Base-by-base conservation (phyloP, 2,329 filamentous ascomycete species). In the Alternaria burnsii region DNA sequence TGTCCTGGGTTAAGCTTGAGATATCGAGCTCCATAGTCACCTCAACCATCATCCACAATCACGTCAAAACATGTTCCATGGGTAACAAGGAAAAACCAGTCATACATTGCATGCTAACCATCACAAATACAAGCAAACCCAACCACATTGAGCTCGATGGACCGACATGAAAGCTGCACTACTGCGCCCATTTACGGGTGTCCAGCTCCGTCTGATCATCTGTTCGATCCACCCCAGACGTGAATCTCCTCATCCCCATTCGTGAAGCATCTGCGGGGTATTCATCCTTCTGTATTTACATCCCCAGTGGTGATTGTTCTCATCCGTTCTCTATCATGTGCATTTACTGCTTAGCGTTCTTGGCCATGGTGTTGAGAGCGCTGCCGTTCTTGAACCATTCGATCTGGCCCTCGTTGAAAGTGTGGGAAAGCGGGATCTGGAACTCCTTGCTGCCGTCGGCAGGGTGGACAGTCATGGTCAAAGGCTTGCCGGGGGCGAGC, bases 331-430 rank as follows among this genome's bases (percentile, higher is more conserved):
- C 32, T 47, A 32, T 51, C 34, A 6, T 48, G 24, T 26, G 40
- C 56, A 63, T 69, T 59, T 74, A 75, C 54, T 68, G 62, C 62
- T 74, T 72, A n/a, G 61, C 56, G 32, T 73, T 63, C 89, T 95
- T 96, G 71, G 94, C 94, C 94, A 99, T 99, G 74, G 94, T 97
- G 89, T 99, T 99, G 70, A 99, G 87, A 57, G 95, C 95, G 77
- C 90, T 94, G 71, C 95, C 95, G 81, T 98, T 96, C 87, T 93
- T 94, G 88, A 99, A 99, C 95, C 95, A 99, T 84, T 97, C 91
- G 66, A 99, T 91, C 86, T 99, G 95, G 72, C 91, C 89, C 80
- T 93, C 93, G 87, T 99, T 99, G 90, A 97, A 99, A 69, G 95
- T 99, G 85, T 99, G 95, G 71, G 87, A 87, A 73, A 99, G 89